Base-by-base conservation (phyloP, 2,329 filamentous ascomycete species). In the Phaeoacremonium minimum region DNA sequence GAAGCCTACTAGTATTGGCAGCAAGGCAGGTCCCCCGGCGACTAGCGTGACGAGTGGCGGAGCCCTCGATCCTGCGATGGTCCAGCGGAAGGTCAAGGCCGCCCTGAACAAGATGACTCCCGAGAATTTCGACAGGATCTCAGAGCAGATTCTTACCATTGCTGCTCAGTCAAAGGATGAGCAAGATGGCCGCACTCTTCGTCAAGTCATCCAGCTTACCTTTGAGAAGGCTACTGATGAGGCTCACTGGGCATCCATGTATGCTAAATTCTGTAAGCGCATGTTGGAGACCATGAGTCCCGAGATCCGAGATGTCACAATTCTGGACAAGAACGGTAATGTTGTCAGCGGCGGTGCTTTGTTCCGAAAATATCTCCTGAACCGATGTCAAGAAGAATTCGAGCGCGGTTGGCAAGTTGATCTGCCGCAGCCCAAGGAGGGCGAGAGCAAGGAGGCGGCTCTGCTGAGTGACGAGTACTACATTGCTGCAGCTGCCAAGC, bases 21-120 rank as follows among this genome's bases (percentile, higher is more conserved):
- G 62, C 46, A 60, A 59, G 43, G 37, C 51, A 34, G 48, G 58
- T 19, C 54, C 56, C 28, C 57, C 63, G 26, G 57, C 63, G 39
- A 54, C 64, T 42, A 63, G 71, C 38, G 63, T 69, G 45, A 59
- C 69, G 7, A n/a, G n/a, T n/a, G n/a, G n/a, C n/a, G 68, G 69
- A 34, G 75, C 87, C 51, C 77, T 97, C 67, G 80, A 94, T 47
- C 91, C 93, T 16, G 87, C 91, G 52, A 80, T 93, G 72, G 93
- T 98, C 40, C 93, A 98, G 70, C 84, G 91, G 51, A 98, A 98
- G 82, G 93, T 98, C 60, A 98, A 98, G 82, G 85, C 89, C 46
- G 87, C 87, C 43, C 73, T 98, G 53, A 98, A 98, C 81, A 98
- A 98, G 84, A 97, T 98, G 93, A 97, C 93, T 0, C 93, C 93